Conservation (phyloP, 1,284 basidiomycete species). For the Trichosporon inkin region DNA sequence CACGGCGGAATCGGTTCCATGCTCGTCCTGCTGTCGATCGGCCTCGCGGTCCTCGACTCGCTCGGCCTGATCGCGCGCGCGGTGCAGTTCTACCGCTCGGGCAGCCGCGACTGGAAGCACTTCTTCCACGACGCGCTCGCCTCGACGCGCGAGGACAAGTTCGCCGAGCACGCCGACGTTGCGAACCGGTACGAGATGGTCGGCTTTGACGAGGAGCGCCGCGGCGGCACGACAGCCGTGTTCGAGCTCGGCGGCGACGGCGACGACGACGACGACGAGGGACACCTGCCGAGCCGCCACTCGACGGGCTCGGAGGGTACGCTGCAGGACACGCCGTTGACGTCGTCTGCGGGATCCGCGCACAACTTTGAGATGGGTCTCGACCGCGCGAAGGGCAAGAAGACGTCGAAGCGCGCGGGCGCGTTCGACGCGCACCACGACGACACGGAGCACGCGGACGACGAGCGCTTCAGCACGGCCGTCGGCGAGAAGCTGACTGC, state of each 20-base stretch:
- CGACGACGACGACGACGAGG: constrained; percentile 20
- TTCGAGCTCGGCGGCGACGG: constrained; percentile 29
- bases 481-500: neutral
- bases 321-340: constrained; percentile 53
- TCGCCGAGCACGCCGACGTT: neutral
- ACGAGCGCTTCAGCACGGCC: constrained; percentile 2
- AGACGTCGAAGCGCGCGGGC: constrained; percentile 14
- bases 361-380: constrained; percentile 21
- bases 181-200: constrained; percentile 40
- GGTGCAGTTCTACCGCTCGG: constrained; percentile 25
- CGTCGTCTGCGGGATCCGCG: constrained; percentile 5
- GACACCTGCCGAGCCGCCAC: constrained; percentile 14
- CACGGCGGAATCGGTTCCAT: constrained; percentile 35
- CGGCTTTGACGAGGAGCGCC: constrained; percentile 23
- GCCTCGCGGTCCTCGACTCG: constrained; percentile 36
- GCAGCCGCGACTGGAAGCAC: constrained; percentile 27
- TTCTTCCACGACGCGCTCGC: constrained; percentile 29
- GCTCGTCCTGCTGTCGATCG: constrained; percentile 37
- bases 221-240: constrained; percentile 12
- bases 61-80: constrained; percentile 34
- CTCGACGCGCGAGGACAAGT: constrained; percentile 16
- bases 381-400: constrained; percentile 15
- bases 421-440: constrained; percentile 29
- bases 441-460: constrained; percentile 11
- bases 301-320: constrained; percentile 63